Base-by-base conservation (phyloP, 2,329 filamentous ascomycete species). In the Penicillium occitanis region DNA sequence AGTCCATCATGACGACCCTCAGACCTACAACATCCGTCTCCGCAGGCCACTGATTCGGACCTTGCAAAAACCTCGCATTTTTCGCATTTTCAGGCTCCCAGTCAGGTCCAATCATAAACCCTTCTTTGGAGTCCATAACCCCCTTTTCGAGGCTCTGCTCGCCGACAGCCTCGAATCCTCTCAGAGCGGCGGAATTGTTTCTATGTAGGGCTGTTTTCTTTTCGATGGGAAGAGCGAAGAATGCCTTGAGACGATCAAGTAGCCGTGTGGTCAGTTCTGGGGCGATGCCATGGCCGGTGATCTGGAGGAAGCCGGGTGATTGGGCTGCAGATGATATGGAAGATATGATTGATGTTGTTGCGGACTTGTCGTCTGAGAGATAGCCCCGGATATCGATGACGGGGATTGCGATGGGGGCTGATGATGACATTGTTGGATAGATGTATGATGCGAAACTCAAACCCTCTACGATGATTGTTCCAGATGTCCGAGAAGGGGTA, bases 261-360 rank as follows among this genome's bases (percentile, higher is more conserved):
- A 78, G 66, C 2, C 69, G 69, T 10, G 66, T 30, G 33, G 74
- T 74, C 28, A 77, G 67, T 10, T 70, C 65, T 1, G 61, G 51
- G 0, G 73, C 35, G 22, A 79, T 70, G 22, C 69, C 70, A 67
- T 79, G 77, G 40, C 76, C 75, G 13, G 73, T 67, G 8, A 79
- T 73, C 65, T 78, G 76, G 64, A 79, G 75, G 68, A 79, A 79
- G 6, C 77, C 76, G 1, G 61, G 48, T 5, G 61, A 64, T 35
- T 44, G 50, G 5, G 48, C 48, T 6, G 61, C 61, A 14, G 61
- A 57, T 10, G 48, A 58, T 17, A 64, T 57, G 19, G 60, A 28
- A 37, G 44, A 62, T 30, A 22, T n/a, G 14, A 58, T 64, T 13
- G 48, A 44, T 14, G 35, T 13, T 22, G 17, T 64, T 44, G 48